Conservation (phyloP, 495 filamentous ascomycete species). For the Cryomyces minteri region DNA sequence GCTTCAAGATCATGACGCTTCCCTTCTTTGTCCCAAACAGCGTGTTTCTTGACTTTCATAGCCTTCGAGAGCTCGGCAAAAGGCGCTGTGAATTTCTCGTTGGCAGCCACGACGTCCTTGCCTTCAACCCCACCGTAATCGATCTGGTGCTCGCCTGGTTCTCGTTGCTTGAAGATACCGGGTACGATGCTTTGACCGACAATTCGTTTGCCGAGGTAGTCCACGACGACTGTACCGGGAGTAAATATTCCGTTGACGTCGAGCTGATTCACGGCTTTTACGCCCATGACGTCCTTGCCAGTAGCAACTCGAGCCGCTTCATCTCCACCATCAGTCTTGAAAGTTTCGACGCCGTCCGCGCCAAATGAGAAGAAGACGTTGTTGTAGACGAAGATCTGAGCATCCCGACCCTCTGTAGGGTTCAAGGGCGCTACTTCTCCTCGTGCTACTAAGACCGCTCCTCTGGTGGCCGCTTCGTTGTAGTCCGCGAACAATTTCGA, state of each 20-base stretch:
- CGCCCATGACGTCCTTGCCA: conserved; percentile 89
- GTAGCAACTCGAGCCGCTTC: conserved; percentile 93
- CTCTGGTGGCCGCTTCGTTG: conserved; percentile 81
- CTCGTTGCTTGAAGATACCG: conserved; percentile 97
- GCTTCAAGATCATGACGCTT: conserved; percentile 83
- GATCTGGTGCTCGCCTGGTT: conserved; percentile 93
- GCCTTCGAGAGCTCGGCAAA: conserved; percentile 84
- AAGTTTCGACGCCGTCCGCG: conserved; percentile 93
- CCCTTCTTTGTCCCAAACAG: conserved; percentile 94
- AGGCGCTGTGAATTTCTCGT: conserved; percentile 63
- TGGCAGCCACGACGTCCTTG: conserved; percentile 81
- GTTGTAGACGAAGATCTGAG: conserved; percentile 98
- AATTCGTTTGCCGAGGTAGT: conserved; percentile 92
- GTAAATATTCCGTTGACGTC: conserved; percentile 90
- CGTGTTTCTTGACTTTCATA: conserved; percentile 78
- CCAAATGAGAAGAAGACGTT: conserved; percentile 99
- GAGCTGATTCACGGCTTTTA: conserved; percentile 87
- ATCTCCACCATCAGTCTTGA: conserved; percentile 88
- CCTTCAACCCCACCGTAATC: conserved; percentile 98
- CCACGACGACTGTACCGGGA: conserved; percentile 87
- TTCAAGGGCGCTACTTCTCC: conserved; percentile 95
- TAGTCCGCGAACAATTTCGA: conserved; percentile 96
- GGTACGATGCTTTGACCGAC: conserved; percentile 98
- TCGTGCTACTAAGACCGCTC: conserved; percentile 81
- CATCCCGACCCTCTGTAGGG: conserved; percentile 78